Percentiles rank a stretch among this genome's conserved stretches.
Conservation (phyloP, 345 rosid genomes). For the Sisymbrium irio region DNA sequence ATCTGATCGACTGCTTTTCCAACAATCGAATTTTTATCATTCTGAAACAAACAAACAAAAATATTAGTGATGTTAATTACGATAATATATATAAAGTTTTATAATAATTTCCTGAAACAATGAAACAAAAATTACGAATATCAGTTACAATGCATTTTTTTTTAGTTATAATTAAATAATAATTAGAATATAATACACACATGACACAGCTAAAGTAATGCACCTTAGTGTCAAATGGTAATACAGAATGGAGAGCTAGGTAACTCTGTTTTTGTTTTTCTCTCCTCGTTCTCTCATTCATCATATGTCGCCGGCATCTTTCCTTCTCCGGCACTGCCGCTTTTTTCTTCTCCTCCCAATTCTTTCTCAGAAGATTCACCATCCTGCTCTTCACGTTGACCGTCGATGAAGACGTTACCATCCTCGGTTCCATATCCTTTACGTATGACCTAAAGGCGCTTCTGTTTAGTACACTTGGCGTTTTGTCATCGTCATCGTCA, state of each 20-base stretch:
- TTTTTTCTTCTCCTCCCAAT: slow-evolving; percentile 20
- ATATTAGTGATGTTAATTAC: not conserved
- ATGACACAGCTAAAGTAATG: not conserved
- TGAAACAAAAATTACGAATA: not conserved
- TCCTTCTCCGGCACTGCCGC: slow-evolving; percentile 33
- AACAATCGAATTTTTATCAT: slow-evolving; percentile 56
- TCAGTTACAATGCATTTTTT: not conserved
- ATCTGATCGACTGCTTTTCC: slow-evolving; percentile 42
- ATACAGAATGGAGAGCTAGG: slow-evolving; percentile 47
- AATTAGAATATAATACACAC: not conserved
- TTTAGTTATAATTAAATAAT: not conserved
- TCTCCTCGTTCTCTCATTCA: slow-evolving; percentile 74
- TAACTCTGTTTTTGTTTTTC: slow-evolving; percentile 57
- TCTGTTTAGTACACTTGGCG: slow-evolving; percentile 9
- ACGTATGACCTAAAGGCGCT: slow-evolving; percentile 48
- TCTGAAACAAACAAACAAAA: slow-evolving; percentile 37
- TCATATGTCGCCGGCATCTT: slow-evolving; percentile 46
- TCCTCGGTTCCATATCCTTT: slow-evolving; percentile 11
- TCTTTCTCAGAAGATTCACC: slow-evolving; percentile 45
- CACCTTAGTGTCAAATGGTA: slow-evolving; percentile 73
- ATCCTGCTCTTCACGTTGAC: slow-evolving; percentile 53
- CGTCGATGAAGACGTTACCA: not conserved
- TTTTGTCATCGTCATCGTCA: not conserved
- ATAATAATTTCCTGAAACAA: not conserved
- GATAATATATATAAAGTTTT: not conserved